Base-by-base conservation (phyloP, 1,139 yeast genomes). In the Hemisphaericaspora subhashii region DNA sequence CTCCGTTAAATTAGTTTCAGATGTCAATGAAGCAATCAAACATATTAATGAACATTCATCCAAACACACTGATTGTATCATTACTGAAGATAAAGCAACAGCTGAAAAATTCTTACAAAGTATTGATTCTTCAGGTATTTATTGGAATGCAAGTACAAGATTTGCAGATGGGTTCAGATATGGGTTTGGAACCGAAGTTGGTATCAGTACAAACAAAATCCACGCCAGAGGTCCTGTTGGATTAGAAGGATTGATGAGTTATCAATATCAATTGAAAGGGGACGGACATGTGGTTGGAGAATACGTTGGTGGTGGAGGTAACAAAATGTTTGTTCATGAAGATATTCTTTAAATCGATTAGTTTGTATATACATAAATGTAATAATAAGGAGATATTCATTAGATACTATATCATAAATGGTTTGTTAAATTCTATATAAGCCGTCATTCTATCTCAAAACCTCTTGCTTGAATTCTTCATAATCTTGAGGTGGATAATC, bases 141-240 rank as follows among this genome's bases (percentile, higher is more conserved):
- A 88, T 68, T 90, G 98, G 97, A 94, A 94, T 58, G 90, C 95
- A 37, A 86, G 96, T 8, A 88, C 98, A 2, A 75, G 99, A 57
- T 94, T 94, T 65, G 98, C 98, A 8, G 99, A 94, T 64, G 99
- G 99, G 2, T 92, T 88, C 72, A 79, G 98, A 58, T 94, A 89
- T 57, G 99, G 99, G 0, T 92, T 94, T 58, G 99, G 99, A 38
- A 85, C 98, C 7, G 99, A 94, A 62, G 98, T 94, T 21, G 99
- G 99, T 29, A 90, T 94, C 45, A 85, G 96, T 43, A 94, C 98
- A 34, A 89, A 90, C 58, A 92, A 92, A 61, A 88, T 94, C 49
- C 98, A 94, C 58, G 96, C 98, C 11, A 78, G 98, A 54, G 99
- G 99, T 1, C 99, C 98, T 10, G 98, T 94, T 26, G 99, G 99